Evolutionary conservation across 2,329 filamentous ascomycete species (phyloP).

Genomic region (Helminthosporium solani): DNA sequence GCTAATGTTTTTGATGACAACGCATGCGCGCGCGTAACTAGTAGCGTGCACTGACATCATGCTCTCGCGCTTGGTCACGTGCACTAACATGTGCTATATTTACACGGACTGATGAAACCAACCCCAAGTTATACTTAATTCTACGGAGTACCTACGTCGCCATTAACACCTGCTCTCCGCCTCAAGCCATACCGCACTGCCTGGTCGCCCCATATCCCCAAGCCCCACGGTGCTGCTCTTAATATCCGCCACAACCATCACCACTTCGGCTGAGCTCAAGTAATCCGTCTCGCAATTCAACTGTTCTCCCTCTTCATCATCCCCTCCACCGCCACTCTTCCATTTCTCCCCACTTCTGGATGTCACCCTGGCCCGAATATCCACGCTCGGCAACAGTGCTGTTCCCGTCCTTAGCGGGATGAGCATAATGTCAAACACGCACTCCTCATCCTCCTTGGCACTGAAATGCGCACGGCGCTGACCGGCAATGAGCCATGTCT

Average conservation of each 20-base stretch:
- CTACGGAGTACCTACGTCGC: no score
- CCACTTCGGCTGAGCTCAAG: slow-evolving; percentile 72
- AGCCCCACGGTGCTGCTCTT: slow-evolving; percentile 59
- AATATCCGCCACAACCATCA: slow-evolving; percentile 72
- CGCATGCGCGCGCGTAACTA: not conserved
- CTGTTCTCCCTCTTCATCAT: slow-evolving; percentile 18
- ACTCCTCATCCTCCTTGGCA: slow-evolving; percentile 49
- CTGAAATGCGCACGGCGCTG: slow-evolving; percentile 76
- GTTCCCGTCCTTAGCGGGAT: slow-evolving; percentile 78
- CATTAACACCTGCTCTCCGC: slow-evolving; percentile 12
- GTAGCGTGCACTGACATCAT: slow-evolving; percentile 1
- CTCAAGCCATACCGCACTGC: slow-evolving; percentile 34
- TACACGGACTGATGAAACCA: no score
- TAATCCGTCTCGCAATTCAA: slow-evolving; percentile 76
- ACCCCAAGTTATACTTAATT: no score
- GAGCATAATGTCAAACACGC: slow-evolving; percentile 67
- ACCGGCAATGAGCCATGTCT: slow-evolving; percentile 84
- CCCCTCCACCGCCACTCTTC: slow-evolving; percentile 17
- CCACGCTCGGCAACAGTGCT: slow-evolving; percentile 74
- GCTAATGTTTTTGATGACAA: slow-evolving; percentile 2
- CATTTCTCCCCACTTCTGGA: slow-evolving; percentile 29
- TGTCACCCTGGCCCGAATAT: slow-evolving; percentile 65
- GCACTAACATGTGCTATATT: no score
- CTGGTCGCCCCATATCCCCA: slow-evolving; percentile 27
- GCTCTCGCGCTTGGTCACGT: not conserved